These are phyloP conservation scores for Aspergillus kassunensis DNA, from an alignment of 495 filamentous ascomycete genomes.

Conservation along the genomic window DNA sequence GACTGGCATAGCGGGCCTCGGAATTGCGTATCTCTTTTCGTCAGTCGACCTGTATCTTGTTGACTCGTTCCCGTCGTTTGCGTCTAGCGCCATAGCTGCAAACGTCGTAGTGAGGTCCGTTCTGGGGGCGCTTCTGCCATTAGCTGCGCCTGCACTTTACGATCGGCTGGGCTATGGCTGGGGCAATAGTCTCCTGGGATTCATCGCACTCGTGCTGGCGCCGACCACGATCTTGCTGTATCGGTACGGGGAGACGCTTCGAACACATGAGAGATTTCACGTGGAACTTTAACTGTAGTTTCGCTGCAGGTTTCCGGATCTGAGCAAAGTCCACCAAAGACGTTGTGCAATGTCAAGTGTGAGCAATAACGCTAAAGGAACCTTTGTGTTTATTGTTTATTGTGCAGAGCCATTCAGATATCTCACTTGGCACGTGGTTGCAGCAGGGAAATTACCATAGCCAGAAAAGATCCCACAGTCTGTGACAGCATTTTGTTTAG, in stretches of 20 bases:
- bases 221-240: not conserved
- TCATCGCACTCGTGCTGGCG: not conserved
- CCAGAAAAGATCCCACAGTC: too few relatives aligned
- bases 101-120: not conserved
- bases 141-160: not conserved
- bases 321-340: too few relatives aligned
- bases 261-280: not conserved
- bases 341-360: too few relatives aligned
- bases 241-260: not conserved
- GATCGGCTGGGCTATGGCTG: not conserved
- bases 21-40: not conserved
- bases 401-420: too few relatives aligned
- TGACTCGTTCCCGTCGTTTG: not conserved
- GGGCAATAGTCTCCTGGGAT: not conserved
- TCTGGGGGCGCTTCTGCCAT: not conserved
- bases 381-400: too few relatives aligned
- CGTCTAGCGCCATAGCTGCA: not conserved
- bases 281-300: too few relatives aligned
- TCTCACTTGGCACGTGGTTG: too few relatives aligned
- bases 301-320: too few relatives aligned
- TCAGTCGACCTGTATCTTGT: not conserved
- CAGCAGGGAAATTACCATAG: too few relatives aligned
- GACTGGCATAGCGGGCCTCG: not conserved
- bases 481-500: too few relatives aligned
- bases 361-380: too few relatives aligned